These are phyloP conservation scores for Ceratocystiopsis minuta DNA, from an alignment of 2,329 filamentous ascomycete species.

Conservation along the genomic window DNA sequence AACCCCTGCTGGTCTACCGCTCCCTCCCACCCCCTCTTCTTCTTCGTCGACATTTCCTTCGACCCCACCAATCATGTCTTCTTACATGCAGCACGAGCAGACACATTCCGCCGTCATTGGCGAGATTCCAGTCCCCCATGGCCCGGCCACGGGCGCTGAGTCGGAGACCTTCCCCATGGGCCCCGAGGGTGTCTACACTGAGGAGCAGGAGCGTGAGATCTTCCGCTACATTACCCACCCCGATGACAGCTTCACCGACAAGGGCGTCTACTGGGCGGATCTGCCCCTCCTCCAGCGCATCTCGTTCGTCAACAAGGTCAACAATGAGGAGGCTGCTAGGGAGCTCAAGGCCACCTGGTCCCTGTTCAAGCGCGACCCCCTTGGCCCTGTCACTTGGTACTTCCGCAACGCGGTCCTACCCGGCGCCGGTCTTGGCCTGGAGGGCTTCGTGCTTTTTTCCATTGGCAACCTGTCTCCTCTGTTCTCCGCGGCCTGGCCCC, in stretches of 20 bases:
- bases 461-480: conserved; percentile 84
- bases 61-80: conserved; percentile 15
- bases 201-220: conserved; percentile 35
- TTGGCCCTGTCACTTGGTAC: conserved; percentile 73
- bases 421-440: conserved; percentile 77
- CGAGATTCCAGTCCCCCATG: conserved; percentile 37
- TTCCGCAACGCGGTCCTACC: conserved; percentile 82
- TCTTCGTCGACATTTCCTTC: too few species aligned
- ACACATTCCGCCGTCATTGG: conserved; percentile 27
- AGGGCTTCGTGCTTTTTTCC: conserved; percentile 93
- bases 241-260: conserved; percentile 67
- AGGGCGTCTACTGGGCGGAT: conserved; percentile 89
- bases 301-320: conserved; percentile 57
- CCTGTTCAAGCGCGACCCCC: conserved; percentile 75
- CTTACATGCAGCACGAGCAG: conserved; percentile 20
- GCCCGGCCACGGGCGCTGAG: conserved; percentile 30
- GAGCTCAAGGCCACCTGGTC: conserved; percentile 50
- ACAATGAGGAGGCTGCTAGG: conserved; percentile 47
- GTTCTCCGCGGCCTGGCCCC: conserved; percentile 55
- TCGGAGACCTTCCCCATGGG: conserved; percentile 26
- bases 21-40: too few species aligned
- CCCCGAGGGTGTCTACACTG: conserved; percentile 20
- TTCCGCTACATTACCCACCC: conserved; percentile 73
- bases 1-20: too few species aligned
- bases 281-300: conserved; percentile 51